Base-by-base conservation (phyloP, 345 rosid species). In the Camelina laxa region DNA sequence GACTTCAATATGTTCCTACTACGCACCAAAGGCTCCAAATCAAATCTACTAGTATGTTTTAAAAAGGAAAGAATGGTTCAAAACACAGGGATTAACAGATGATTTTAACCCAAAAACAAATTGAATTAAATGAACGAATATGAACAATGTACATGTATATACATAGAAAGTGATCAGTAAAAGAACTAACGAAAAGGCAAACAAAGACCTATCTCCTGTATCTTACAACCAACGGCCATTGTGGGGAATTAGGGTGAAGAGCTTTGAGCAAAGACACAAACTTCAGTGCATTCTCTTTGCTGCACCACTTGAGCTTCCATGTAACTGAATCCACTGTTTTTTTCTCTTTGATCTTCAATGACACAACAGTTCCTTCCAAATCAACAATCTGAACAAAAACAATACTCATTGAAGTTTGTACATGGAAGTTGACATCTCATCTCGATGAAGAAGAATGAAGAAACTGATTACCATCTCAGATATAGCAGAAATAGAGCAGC, bases 401-500 rank as follows among this genome's bases (percentile, higher is more conserved):
- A 68, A 67, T 20, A 30, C 20, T 51, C 69, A 67, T 1, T 22
- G 24, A 22, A 60, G 33, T 54, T 72, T 6, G 4, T 61, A 8
- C 7, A 41, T 14, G 48, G 53, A 56, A 19, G 67, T 48, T 67
- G 24, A 22, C 17, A 27, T 67, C 17, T 35, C 30, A 64, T 64
- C 47, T 31, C 13, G 0, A 13, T 38, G 15, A 39, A 67, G 31
- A 45, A 47, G 55, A 75, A 11, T 20, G 57, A 22, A 75, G 38
- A 62, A 62, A 42, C 51, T 63, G 56, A 27, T 79, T 88, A 93
- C 98, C 92, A 80, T 80, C 66, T 91, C 87, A 47, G 74, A 81
- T 39, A 93, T 67, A 42, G 85, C 84, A 71, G 81, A 71, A 44
- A 93, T 77, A 54, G 80, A 78, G 86, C 96, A 89, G 79, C 85